phyloP scores from a whole-genome alignment of 345 rosid species.

The Dipteronia sinensis region DNA sequence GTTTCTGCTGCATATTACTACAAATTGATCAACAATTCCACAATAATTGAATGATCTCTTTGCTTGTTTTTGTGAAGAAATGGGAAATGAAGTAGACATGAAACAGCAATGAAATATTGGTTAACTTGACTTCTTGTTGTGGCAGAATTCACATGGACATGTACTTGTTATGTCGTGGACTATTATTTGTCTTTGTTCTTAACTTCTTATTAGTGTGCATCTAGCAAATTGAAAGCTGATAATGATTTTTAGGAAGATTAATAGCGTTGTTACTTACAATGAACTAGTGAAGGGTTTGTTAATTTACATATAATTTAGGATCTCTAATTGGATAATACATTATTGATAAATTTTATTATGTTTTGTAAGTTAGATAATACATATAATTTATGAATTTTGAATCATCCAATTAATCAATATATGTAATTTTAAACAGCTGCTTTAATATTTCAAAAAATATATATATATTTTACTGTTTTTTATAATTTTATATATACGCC shows the following conservation, averaged over 20 bases:
- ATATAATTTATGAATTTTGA: too few relatives aligned
- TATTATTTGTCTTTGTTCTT: not conserved
- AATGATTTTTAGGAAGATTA: too few relatives aligned
- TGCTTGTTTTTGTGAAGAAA: not conserved
- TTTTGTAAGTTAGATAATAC: not conserved
- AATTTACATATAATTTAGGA: not conserved
- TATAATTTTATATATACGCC: too few relatives aligned
- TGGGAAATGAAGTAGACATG: not conserved
- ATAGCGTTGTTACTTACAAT: too few relatives aligned
- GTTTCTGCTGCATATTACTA: too few relatives aligned
- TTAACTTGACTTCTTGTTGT: not conserved
- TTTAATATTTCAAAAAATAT: too few relatives aligned
- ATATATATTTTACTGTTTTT: too few relatives aligned
- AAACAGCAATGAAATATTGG: not conserved
- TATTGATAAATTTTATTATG: not conserved
- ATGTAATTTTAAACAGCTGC: too few relatives aligned
- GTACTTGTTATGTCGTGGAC: not conserved
- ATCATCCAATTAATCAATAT: slow-evolving; percentile 7
- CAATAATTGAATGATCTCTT: not conserved
- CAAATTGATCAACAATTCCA: too few relatives aligned
- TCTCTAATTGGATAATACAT: too few relatives aligned
- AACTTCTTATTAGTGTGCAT: too few relatives aligned
- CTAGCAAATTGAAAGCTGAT: too few relatives aligned
- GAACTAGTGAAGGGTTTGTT: not conserved
- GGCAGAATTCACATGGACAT: not conserved